Conservation (phyloP, 176 grass and related monocot species). For the Musa schizocarpa region DNA sequence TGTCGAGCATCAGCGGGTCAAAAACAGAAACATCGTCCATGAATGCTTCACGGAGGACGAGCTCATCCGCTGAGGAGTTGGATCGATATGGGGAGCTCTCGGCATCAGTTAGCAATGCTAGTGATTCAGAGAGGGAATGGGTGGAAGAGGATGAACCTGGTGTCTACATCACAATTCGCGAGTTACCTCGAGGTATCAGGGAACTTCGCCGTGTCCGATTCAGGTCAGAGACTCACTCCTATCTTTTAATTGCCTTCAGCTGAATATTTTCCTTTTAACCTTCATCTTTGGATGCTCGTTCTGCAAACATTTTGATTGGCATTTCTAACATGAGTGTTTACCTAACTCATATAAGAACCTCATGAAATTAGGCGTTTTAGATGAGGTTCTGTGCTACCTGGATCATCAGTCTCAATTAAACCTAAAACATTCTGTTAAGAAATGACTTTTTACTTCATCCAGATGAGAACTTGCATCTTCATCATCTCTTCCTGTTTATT, state of each 20-base stretch:
- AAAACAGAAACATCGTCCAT: conserved; percentile 58
- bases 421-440: too few species aligned
- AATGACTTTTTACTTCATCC: too few species aligned
- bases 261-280: not conserved
- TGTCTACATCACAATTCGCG: conserved; percentile 89
- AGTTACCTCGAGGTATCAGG: conserved; percentile 68
- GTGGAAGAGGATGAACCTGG: conserved; percentile 90
- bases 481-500: too few species aligned
- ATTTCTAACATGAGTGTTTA: not conserved
- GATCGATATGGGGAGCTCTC: conserved; percentile 70
- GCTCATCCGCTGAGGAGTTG: conserved; percentile 64
- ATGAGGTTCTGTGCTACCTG: too few species aligned
- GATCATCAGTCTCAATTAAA: too few species aligned
- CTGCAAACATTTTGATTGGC: not conserved
- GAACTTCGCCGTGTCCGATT: conserved; percentile 87
- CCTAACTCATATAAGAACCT: not conserved
- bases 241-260: not conserved
- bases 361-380: not conserved
- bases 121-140: conserved; percentile 89
- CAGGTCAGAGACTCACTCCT: conserved; percentile 34
- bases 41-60: conserved; percentile 74
- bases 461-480: too few species aligned
- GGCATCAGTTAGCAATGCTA: conserved; percentile 74
- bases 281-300: not conserved
- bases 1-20: conserved; percentile 83